phyloP scores from a whole-genome alignment of 352 stramenopile species.

The Phytophthora constricta region DNA sequence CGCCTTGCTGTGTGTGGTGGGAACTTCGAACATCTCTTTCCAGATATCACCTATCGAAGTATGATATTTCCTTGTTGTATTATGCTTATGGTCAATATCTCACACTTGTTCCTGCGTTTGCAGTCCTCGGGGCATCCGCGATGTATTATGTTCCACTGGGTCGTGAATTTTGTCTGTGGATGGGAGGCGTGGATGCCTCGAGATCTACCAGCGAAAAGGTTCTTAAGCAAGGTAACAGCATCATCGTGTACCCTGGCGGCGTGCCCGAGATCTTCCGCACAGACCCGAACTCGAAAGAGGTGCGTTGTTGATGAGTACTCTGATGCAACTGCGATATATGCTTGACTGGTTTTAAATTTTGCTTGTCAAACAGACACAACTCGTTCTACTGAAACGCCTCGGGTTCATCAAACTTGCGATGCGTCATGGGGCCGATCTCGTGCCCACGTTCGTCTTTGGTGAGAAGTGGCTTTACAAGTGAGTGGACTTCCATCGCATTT shows the following conservation, averaged over 20 bases:
- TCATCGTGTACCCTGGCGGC: conserved; percentile 56
- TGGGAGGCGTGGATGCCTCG: conserved; percentile 51
- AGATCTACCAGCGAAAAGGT: conserved; percentile 49
- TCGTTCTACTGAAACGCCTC: conserved; percentile 51
- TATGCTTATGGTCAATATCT: neutral
- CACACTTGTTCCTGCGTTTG: neutral
- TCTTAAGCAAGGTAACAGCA: conserved; percentile 43
- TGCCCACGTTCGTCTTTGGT: conserved; percentile 58
- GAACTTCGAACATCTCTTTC: conserved; percentile 53
- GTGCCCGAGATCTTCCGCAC: conserved; percentile 53
- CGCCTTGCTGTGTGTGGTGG: conserved; percentile 50
- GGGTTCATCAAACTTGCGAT: conserved; percentile 59
- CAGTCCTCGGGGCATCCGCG: conserved; percentile 59
- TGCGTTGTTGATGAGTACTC: neutral
- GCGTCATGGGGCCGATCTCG: conserved; percentile 48
- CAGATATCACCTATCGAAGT: conserved; percentile 22
- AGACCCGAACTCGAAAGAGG: conserved; percentile 57
- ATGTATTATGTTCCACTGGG: conserved; percentile 69
- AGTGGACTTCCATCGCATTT: conserved; percentile 3
- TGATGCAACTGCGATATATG: neutral
- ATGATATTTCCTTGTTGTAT: neutral
- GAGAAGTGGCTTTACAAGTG: conserved; percentile 66
- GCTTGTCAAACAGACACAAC: conserved; percentile 24
- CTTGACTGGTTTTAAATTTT: neutral
- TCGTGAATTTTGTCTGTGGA: conserved; percentile 69